These are phyloP conservation scores for Amanita molliuscula DNA, from an alignment of 768 basidiomycete species.

Conservation along the genomic window DNA sequence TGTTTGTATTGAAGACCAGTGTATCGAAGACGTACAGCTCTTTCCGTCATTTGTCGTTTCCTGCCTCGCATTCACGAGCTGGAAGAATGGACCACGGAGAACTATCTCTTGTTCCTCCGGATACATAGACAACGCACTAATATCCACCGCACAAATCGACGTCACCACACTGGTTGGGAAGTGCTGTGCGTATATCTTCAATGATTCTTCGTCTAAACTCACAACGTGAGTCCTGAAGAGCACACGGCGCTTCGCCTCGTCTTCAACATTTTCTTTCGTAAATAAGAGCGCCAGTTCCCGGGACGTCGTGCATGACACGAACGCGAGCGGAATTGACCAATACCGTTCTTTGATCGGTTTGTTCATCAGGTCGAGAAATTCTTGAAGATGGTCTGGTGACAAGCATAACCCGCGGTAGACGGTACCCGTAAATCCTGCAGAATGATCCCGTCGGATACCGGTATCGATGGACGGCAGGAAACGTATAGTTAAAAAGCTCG, in stretches of 20 bases:
- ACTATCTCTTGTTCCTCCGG: slow-evolving; percentile 14
- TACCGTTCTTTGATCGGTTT: slow-evolving; percentile 13
- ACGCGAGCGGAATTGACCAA: slow-evolving; percentile 15
- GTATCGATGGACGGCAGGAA: background rate
- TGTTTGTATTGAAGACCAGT: slow-evolving; percentile 13
- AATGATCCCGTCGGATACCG: background rate
- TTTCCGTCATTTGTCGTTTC: slow-evolving; percentile 7
- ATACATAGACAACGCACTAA: slow-evolving; percentile 12
- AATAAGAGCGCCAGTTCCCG: slow-evolving; percentile 10
- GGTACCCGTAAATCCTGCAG: slow-evolving; percentile 10
- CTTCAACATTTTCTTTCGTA: slow-evolving; percentile 6
- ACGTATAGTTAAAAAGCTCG: slow-evolving; percentile 15
- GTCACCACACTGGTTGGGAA: slow-evolving; percentile 15
- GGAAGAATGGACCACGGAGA: slow-evolving; percentile 15
- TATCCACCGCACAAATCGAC: slow-evolving; percentile 14
- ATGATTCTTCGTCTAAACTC: slow-evolving; percentile 9
- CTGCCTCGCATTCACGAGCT: slow-evolving; percentile 10
- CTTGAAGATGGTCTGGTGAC: slow-evolving; percentile 9
- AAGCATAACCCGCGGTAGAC: slow-evolving; percentile 12
- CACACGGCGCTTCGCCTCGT: slow-evolving; percentile 6
- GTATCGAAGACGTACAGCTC: slow-evolving; percentile 12
- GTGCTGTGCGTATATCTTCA: slow-evolving; percentile 9
- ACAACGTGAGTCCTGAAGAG: slow-evolving; percentile 14
- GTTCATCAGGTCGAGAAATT: slow-evolving; percentile 10
- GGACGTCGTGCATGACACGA: slow-evolving; percentile 12